Percentiles rank a stretch among this genome's conserved stretches.
Conservation (phyloP, 306 rosid species). For the Psophocarpus tetragonolobus region DNA sequence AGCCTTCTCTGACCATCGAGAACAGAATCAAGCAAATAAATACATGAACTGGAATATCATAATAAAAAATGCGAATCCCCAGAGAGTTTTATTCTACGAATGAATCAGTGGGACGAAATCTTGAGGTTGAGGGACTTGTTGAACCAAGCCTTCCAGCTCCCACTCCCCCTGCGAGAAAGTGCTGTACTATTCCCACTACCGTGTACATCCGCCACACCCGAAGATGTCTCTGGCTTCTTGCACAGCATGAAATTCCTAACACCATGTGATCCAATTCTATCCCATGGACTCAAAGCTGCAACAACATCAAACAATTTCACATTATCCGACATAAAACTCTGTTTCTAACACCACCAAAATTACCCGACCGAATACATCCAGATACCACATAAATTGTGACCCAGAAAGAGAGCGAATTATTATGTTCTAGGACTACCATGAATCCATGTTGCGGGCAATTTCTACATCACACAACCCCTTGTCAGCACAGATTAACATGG, state of each 20-base stretch:
- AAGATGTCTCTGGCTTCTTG: conserved; percentile 65
- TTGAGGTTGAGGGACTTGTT: conserved; percentile 75
- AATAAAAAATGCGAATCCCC: background rate
- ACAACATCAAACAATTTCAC: background rate
- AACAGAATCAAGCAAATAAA: background rate
- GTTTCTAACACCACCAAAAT: too few species aligned
- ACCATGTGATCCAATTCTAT: conserved; percentile 76
- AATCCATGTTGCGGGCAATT: too few species aligned
- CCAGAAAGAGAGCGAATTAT: too few species aligned
- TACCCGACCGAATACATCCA: too few species aligned
- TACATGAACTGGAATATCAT: background rate
- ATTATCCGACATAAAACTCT: too few species aligned
- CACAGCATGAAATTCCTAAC: conserved; percentile 82
- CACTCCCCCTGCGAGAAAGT: conserved; percentile 45
- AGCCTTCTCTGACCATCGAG: background rate
- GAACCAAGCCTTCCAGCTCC: conserved; percentile 89
- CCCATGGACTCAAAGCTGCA: conserved; percentile 85
- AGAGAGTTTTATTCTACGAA: background rate
- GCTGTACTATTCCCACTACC: background rate
- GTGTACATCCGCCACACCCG: conserved; percentile 1
- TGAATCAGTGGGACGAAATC: conserved; percentile 63
- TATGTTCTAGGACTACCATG: too few species aligned
- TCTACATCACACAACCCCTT: too few species aligned
- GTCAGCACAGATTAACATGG: too few species aligned
- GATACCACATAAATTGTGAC: too few species aligned